These are phyloP conservation scores for Dactylis glomerata DNA, from an alignment of 176 grass and related monocot species.

Conservation along the genomic window DNA sequence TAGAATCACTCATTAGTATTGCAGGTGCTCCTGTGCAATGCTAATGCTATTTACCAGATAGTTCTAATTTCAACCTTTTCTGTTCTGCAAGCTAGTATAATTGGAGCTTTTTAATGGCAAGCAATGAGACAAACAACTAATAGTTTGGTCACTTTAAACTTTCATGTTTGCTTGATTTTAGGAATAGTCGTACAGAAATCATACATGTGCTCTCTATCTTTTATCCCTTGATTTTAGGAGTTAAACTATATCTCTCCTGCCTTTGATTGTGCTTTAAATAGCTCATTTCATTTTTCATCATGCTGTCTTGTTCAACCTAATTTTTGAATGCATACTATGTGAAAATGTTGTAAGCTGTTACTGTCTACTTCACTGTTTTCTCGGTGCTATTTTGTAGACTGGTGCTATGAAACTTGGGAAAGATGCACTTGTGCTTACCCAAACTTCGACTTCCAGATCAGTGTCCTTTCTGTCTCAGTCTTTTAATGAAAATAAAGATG, in stretches of 20 bases:
- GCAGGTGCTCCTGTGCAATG: not conserved
- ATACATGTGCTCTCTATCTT: not conserved
- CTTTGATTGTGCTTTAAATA: not conserved
- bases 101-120: not conserved
- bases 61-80: not conserved
- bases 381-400: slow-evolving; percentile 51
- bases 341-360: not conserved
- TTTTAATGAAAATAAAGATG: slow-evolving; percentile 74
- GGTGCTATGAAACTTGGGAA: slow-evolving; percentile 91
- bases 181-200: not conserved
- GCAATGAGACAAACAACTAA: not conserved
- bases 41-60: not conserved
- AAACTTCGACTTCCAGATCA: slow-evolving; percentile 71
- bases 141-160: slow-evolving; percentile 3
- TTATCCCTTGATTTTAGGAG: not conserved
- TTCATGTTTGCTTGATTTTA: slow-evolving; percentile 6
- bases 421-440: slow-evolving; percentile 85
- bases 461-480: slow-evolving; percentile 82
- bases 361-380: not conserved
- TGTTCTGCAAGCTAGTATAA: slow-evolving; percentile 4
- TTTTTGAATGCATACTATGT: not conserved
- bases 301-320: not conserved
- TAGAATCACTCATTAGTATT: not conserved
- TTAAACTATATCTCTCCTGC: not conserved
- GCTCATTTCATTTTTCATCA: not conserved